phyloP scores from a whole-genome alignment of 345 rosid genomes.

The Populus tremula region DNA sequence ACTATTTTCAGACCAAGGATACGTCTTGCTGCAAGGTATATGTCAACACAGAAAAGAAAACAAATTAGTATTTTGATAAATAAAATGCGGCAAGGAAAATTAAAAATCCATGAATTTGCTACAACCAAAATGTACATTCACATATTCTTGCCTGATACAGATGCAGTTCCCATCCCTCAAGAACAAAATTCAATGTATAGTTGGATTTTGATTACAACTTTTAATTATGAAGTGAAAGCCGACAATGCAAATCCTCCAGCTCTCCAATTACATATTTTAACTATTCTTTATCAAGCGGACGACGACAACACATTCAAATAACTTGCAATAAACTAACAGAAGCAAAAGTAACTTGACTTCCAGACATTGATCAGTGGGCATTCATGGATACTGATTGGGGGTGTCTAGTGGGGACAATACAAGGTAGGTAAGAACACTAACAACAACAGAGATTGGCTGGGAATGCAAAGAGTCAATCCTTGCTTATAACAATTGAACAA shows the following conservation, averaged over 20 bases:
- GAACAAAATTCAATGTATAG: no score
- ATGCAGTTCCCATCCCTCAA: neutral
- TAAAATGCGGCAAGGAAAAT: neutral
- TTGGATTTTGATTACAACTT: no score
- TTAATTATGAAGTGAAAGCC: neutral
- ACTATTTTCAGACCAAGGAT: conserved; percentile 2
- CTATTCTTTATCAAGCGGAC: neutral
- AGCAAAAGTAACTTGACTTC: neutral
- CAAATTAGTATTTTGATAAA: neutral
- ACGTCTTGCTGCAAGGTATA: conserved; percentile 5
- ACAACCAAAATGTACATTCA: neutral
- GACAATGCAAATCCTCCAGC: neutral
- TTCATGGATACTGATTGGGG: neutral
- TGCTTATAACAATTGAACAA: neutral
- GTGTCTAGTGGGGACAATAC: neutral
- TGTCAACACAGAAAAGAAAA: neutral
- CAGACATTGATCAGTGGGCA: neutral
- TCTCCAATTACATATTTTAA: neutral
- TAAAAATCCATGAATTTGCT: neutral
- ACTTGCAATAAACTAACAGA: neutral
- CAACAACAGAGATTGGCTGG: neutral
- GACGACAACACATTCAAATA: neutral
- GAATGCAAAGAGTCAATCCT: neutral
- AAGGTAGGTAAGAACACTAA: neutral
- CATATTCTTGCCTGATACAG: neutral